Base-by-base conservation (phyloP, 2,329 filamentous ascomycete genomes). In the Graphilbum sp. region DNA sequence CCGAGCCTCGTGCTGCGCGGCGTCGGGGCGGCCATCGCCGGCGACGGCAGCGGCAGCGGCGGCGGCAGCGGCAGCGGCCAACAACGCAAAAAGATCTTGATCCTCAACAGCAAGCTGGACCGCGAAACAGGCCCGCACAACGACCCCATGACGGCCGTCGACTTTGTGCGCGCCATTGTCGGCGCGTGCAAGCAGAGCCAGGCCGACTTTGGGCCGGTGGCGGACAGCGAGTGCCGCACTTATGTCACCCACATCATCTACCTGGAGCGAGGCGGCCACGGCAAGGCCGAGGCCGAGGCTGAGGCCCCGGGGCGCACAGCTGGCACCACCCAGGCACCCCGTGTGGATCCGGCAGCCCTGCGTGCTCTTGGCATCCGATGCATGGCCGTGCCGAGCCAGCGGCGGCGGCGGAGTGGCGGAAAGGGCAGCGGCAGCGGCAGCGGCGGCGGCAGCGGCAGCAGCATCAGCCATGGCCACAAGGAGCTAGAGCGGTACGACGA, bases 191-290 rank as follows among this genome's bases (percentile, higher is more conserved):
- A 73, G 25, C 70, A 85, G 47, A 85, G 77, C 38, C 64, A 73
- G 27, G 69, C 68, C 1, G 50, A 66, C 9, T 50, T 52, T 0
- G 47, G 51, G 0, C 51, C 54, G 18, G 51, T 46, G 2, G 40
- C 45, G 5, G 46, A 50, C 23, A 51, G 61, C 1, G 68, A 75
- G 6, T 80, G 75, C 49, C 64, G 57, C 20, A 63, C 61, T 3
- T 94, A 90, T 50, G 77, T 95, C 4, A 92, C 80, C 7, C 87
- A 95, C 53, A 55, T 95, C 13, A 66, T 95, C 7, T 80, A 93
- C 51, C 59, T 94, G 0, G 80, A 87, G 32, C 27, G 78, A 76
- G 0, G 17, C 19, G 18, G 11, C 17, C 6, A 6, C 27, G 27
- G 8, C 13, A n/a, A n/a, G n/a, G n/a, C n/a, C n/a, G n/a, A n/a